Evolutionary conservation across 139 green algal species (phyloP).

Genomic region (Chlamydomonas schloesseri): DNA sequence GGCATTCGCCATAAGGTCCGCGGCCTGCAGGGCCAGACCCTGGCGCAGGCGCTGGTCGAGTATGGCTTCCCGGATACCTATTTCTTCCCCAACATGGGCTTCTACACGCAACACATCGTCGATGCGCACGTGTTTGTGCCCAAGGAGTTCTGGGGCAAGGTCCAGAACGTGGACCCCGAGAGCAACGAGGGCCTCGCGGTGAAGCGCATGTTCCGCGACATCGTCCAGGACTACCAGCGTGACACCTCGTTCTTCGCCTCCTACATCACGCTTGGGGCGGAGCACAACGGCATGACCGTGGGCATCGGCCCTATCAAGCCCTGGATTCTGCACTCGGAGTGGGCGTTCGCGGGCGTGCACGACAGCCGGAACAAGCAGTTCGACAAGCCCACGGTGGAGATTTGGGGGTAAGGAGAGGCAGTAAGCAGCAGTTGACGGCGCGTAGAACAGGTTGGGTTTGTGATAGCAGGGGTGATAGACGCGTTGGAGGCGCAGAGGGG

Average conservation of each 20-base stretch:
- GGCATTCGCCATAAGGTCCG: constrained; percentile 60
- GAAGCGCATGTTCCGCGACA: constrained; percentile 65
- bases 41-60: constrained; percentile 57
- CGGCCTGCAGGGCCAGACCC: constrained; percentile 51
- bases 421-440: no score
- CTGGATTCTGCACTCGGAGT: constrained; percentile 57
- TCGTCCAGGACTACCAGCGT: constrained; percentile 62
- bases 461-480: no score
- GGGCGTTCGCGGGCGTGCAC: constrained; percentile 55
- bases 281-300: constrained; percentile 57
- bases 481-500: no score
- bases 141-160: constrained; percentile 50
- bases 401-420: constrained; percentile 25
- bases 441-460: no score
- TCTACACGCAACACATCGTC: constrained; percentile 63
- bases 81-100: constrained; percentile 69
- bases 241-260: constrained; percentile 60
- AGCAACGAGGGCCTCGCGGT: constrained; percentile 53
- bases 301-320: constrained; percentile 63
- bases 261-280: constrained; percentile 50
- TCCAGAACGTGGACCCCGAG: constrained; percentile 50
- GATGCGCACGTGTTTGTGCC: constrained; percentile 57
- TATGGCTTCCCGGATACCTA: constrained; percentile 60
- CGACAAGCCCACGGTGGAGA: constrained; percentile 47
- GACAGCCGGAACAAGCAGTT: constrained; percentile 51